Evolutionary conservation across 78 protist species (phyloP).

Genomic region (Dictyostelium capitatum): DNA sequence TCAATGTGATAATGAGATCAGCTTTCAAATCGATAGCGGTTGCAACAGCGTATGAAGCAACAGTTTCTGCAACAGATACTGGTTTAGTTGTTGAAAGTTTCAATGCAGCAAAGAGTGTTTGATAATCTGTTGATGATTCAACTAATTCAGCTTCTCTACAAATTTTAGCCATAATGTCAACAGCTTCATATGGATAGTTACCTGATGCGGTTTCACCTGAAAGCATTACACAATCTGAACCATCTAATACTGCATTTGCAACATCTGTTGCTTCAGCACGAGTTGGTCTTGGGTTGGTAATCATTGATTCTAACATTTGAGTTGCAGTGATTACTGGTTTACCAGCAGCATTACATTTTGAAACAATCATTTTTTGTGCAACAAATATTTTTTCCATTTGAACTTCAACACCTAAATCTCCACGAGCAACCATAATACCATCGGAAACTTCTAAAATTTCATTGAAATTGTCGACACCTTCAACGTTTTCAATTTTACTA

Average conservation of each 20-base stretch:
- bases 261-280: constrained; percentile 97
- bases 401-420: constrained; percentile 97
- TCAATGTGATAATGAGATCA: constrained; percentile 68
- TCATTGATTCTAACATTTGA: constrained; percentile 97
- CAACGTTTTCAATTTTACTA: constrained; percentile 94
- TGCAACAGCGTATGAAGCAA: constrained; percentile 84
- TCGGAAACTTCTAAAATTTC: constrained; percentile 93
- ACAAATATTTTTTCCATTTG: constrained; percentile 90
- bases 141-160: constrained; percentile 84
- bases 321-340: constrained; percentile 97
- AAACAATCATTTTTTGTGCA: constrained; percentile 95
- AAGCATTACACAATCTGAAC: constrained; percentile 96
- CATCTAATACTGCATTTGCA: constrained; percentile 97
- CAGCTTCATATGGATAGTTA: constrained; percentile 88
- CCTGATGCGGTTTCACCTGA: constrained; percentile 90
- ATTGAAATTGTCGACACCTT: constrained; percentile 92
- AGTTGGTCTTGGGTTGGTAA: constrained; percentile 93
- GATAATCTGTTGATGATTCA: constrained; percentile 74
- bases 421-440: constrained; percentile 98
- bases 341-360: constrained; percentile 88
- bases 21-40: constrained; percentile 82
- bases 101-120: constrained; percentile 75
- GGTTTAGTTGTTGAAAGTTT: constrained; percentile 46
- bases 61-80: constrained; percentile 59
- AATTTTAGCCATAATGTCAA: constrained; percentile 83